Evolutionary conservation across 768 basidiomycete genomes (phyloP), one percentile per base, ranked within the genome.

Genomic region (Leccinum pellstonianum): DNA sequence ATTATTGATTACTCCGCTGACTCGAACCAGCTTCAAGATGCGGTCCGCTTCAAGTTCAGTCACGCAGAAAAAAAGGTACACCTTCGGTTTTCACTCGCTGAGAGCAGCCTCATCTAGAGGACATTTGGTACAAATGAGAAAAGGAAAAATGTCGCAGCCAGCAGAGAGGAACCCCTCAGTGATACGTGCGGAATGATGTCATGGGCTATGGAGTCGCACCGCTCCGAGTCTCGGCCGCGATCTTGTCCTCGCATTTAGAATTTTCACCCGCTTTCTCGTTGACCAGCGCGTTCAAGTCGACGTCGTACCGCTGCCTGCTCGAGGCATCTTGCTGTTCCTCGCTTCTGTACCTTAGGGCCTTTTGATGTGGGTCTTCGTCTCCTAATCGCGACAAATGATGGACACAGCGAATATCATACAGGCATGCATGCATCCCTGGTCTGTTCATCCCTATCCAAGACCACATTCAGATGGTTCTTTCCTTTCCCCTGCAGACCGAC

Each of bases 311-410:
- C 19, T 15, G 21, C 27, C 6, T 19, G n/a, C n/a, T 21, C 27
- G 3, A 11, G 12, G 15, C 9, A 4, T 57, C 27, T 43, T 33
- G 21, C 21, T 43, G 15, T 57, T 17, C 35, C 9, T 29, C 49
- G 15, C 11, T 57, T 55, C 56, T 31, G 12, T 29, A 19, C 10
- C 14, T 57, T 31, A 46, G 50, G 55, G 31, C 6, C 38, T 50
- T 15, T 47, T 27, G 9, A 29, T 10, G 48, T 46, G 46, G 15
- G 23, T n/a, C 41, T 56, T 47, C 48, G 29, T 49, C 53, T 23
- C 43, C 63, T 43, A 60, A 49, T 49, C 37, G 17, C 33, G 29
- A 41, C 2, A 29, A n/a, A 55, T 35, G 19, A 64, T 60, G 62
- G 21, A 14, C 33, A 58, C 5, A 11, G 41, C 21, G 52, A 41